phyloP scores from a whole-genome alignment of 257 asterid species.

The Plectranthus barbatus region DNA sequence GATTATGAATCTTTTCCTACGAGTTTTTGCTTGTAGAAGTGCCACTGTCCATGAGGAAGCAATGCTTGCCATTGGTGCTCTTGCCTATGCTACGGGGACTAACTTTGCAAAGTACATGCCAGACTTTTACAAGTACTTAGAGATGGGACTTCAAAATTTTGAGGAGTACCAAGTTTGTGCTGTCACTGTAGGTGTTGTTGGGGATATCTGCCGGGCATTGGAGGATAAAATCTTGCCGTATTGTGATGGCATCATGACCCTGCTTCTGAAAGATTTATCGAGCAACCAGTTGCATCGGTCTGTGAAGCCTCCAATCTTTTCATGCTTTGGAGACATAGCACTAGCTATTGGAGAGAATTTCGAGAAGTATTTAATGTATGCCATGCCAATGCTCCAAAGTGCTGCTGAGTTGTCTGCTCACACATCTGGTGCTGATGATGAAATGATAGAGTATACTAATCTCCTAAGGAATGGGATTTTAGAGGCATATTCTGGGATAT shows the following conservation, averaged over 20 bases:
- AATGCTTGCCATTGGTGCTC: conserved; percentile 88
- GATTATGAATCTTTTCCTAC: conserved; percentile 65
- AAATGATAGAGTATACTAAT: conserved; percentile 66
- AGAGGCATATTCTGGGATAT: conserved; percentile 87
- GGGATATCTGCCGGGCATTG: conserved; percentile 82
- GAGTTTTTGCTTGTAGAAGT: conserved; percentile 70
- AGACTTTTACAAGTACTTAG: conserved; percentile 77
- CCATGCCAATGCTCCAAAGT: conserved; percentile 92
- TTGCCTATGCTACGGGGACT: conserved; percentile 66
- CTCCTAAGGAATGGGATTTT: conserved; percentile 65
- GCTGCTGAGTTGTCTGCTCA: conserved; percentile 79
- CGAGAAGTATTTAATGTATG: conserved; percentile 75
- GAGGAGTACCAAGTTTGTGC: conserved; percentile 94
- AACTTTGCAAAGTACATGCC: conserved; percentile 71
- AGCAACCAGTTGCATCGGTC: conserved; percentile 80
- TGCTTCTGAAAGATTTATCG: conserved; percentile 64
- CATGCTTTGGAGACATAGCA: conserved; percentile 86
- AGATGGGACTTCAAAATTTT: conserved; percentile 86
- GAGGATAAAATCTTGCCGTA: conserved; percentile 65
- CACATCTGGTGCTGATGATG: conserved; percentile 62
- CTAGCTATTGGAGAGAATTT: conserved; percentile 75
- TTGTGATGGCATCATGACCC: conserved; percentile 88
- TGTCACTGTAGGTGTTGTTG: conserved; percentile 83
- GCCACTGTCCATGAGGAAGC: conserved; percentile 96
- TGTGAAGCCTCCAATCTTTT: conserved; percentile 83